These are phyloP conservation scores for Evernia prunastri DNA, from an alignment of 495 filamentous ascomycete genomes.

Conservation along the genomic window DNA sequence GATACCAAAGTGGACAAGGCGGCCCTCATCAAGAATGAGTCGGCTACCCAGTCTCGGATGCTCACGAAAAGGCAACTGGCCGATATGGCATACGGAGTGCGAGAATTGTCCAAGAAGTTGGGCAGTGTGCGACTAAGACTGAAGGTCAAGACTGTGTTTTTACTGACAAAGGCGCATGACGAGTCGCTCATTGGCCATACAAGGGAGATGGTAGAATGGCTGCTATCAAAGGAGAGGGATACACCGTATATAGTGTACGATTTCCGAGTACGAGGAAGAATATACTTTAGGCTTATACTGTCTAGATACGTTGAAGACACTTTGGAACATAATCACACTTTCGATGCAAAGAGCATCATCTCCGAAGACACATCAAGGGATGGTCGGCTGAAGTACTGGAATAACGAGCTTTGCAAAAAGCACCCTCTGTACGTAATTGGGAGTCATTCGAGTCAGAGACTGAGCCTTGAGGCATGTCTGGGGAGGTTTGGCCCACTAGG, in stretches of 20 bases:
- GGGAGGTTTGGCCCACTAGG: too few species aligned
- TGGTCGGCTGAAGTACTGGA: constrained; percentile 73
- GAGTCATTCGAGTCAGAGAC: too few species aligned
- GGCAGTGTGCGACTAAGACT: constrained; percentile 72
- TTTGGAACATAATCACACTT: constrained; percentile 59
- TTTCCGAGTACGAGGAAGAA: neutral
- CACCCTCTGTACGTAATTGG: too few species aligned
- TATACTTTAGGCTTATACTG: constrained; percentile 3
- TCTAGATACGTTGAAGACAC: constrained; percentile 64
- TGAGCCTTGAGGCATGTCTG: too few species aligned
- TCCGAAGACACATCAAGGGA: constrained; percentile 48
- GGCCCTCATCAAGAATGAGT: constrained; percentile 24
- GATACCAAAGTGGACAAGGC: constrained; percentile 35
- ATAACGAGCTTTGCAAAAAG: constrained; percentile 63
- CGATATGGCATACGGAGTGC: constrained; percentile 93
- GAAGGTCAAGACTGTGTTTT: constrained; percentile 72
- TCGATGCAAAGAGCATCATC: constrained; percentile 60
- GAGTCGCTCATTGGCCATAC: constrained; percentile 72
- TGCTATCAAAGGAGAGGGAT: constrained; percentile 69
- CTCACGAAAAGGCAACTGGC: constrained; percentile 88
- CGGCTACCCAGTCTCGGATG: constrained; percentile 51
- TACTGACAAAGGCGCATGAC: constrained; percentile 86
- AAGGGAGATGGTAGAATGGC: constrained; percentile 70
- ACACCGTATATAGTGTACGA: constrained; percentile 63
- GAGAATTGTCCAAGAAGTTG: constrained; percentile 81